Base-by-base conservation (phyloP, 2,329 filamentous ascomycete genomes). In the Clarireedia homoeocarpa region DNA sequence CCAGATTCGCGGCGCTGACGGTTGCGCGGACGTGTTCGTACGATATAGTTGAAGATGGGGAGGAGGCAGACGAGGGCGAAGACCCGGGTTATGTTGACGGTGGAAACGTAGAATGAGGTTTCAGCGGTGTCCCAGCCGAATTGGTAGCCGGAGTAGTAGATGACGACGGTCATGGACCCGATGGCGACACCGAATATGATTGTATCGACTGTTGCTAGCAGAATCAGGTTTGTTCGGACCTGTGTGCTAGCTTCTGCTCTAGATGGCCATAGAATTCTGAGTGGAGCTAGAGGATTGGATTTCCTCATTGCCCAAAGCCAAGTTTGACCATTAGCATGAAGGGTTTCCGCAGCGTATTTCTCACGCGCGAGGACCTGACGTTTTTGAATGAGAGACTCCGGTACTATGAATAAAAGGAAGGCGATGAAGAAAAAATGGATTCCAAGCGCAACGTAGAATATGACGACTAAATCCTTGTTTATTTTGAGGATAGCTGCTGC, bases 111-210 rank as follows among this genome's bases (percentile, higher is more conserved):
- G 15, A 84, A 77, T 46, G 88, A 89, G 12, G 86, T 87, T 69
- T 96, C 86, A 56, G 89, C 78, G 40, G 85, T 91, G 48, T 82
- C 81, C 94, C 94, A 97, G 53, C 80, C 77, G 67, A 96, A 97
- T 63, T 84, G 80, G 65, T 81, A 86, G 62, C 89, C 85, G 24
- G 84, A 84, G 72, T 97, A 99, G 54, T 96, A 81, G 55, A 97
- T 78, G 20, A 94, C 77, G 38, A 96, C 84, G n/a, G 85, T 83
- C 59, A 89, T 84, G 0, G 84, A 81, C 48, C 91, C 89, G 78
- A 96, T 88, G 6, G 86, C 84, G 0, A 91, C 81, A 23, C 89
- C 87, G 59, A 96, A 86, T 62, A 95, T 81, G 61, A 89, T 83
- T 26, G 86, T 88, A 67, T 97, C 94, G 55, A 91, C 84, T 5